These are phyloP conservation scores for Aspergillus sp. DNA, from an alignment of 2,329 filamentous ascomycete genomes.

Conservation along the genomic window DNA sequence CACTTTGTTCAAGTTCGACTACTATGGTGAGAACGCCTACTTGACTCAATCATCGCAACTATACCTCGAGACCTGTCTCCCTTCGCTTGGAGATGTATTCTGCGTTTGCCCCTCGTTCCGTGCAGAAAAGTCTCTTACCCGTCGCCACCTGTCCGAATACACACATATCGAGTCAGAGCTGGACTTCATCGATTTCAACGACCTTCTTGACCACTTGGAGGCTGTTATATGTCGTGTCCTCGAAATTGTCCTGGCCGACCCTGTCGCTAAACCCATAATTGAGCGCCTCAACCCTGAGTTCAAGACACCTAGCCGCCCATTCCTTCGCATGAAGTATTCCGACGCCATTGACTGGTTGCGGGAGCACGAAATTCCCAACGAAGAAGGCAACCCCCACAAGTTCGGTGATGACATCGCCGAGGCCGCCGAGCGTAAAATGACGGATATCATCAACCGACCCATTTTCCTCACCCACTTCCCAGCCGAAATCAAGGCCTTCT, in stretches of 20 bases:
- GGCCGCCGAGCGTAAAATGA: constrained; percentile 95
- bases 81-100: constrained; percentile 90
- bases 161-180: constrained; percentile 95
- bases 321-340: constrained; percentile 90
- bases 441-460: constrained; percentile 89
- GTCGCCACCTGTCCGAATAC: constrained; percentile 93
- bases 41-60: constrained; percentile 96
- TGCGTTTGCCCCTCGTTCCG: constrained; percentile 99
- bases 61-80: constrained; percentile 92
- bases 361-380: constrained; percentile 87
- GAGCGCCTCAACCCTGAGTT: constrained; percentile 91
- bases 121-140: constrained; percentile 91
- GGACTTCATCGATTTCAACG: constrained; percentile 90
- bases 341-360: constrained; percentile 94
- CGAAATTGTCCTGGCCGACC: constrained; percentile 72
- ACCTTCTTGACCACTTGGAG: constrained; percentile 85
- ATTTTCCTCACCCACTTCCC: constrained; percentile 98
- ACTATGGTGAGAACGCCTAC: constrained; percentile 88
- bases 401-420: constrained; percentile 99
- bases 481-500: constrained; percentile 96
- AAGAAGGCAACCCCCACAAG: constrained; percentile 82
- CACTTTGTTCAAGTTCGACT: constrained; percentile 85
- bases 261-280: constrained; percentile 69
- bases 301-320: constrained; percentile 75
- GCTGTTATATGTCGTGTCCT: constrained; percentile 84